A percentile compares a stretch with the other conserved stretches of the same genome.
phyloP scores from a whole-genome alignment of 805 yeast genomes.

The Ogataea glucozyma region DNA sequence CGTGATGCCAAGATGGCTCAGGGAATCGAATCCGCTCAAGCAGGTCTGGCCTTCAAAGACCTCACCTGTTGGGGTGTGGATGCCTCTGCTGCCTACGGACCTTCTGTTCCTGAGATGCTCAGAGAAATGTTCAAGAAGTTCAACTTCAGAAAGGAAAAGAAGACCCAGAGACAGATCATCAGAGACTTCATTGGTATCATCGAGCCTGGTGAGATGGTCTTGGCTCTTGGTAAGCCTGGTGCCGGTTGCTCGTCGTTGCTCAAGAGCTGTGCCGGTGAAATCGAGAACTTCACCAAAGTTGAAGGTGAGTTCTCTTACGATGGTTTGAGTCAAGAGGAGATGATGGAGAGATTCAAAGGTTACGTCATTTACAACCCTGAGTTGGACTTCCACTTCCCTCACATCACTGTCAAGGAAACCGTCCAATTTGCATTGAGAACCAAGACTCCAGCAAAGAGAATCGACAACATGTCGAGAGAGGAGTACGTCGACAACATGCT shows the following conservation, averaged over 20 bases:
- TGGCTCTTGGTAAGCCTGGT: conserved; percentile 75
- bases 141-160: conserved; percentile 34
- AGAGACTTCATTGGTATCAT: conserved; percentile 44
- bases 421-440: conserved; percentile 67
- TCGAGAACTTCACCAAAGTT: conserved; percentile 43
- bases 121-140: conserved; percentile 36
- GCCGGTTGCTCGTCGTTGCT: conserved; percentile 77
- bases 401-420: conserved; percentile 73
- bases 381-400: conserved; percentile 75
- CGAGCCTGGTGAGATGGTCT: conserved; percentile 64
- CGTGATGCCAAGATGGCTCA: conserved; percentile 40
- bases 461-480: conserved; percentile 43
- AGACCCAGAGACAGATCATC: conserved; percentile 39
- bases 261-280: conserved; percentile 60
- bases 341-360: conserved; percentile 55
- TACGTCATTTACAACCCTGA: conserved; percentile 61
- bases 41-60: conserved; percentile 51
- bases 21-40: conserved; percentile 48
- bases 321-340: conserved; percentile 58
- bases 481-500: conserved; percentile 45
- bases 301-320: conserved; percentile 62
- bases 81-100: conserved; percentile 53
- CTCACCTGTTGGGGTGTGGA: conserved; percentile 51
- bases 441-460: conserved; percentile 57
- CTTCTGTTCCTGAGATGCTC: conserved; percentile 45